Conservation (phyloP, 2,329 filamentous ascomycete species). For the Aspergillus clavatus region DNA sequence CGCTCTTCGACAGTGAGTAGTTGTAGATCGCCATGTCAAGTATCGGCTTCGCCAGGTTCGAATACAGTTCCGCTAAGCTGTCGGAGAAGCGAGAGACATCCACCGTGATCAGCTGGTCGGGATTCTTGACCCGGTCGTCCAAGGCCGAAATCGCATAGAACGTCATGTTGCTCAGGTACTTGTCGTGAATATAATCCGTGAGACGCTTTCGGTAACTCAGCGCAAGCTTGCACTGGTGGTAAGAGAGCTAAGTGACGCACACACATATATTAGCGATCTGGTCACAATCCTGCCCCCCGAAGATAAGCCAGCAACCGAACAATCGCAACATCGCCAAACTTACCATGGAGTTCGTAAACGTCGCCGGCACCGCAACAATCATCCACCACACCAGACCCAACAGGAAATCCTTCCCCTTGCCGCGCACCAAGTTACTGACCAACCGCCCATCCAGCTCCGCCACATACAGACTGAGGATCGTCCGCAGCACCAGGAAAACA, state of each 20-base stretch:
- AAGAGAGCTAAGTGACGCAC: slow-evolving; percentile 65
- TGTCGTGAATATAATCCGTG: slow-evolving; percentile 91
- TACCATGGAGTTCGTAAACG: slow-evolving; percentile 98
- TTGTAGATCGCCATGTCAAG: slow-evolving; percentile 97
- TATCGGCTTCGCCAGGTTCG: slow-evolving; percentile 89
- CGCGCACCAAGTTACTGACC: slow-evolving; percentile 86
- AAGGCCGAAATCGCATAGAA: slow-evolving; percentile 95
- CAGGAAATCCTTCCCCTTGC: slow-evolving; percentile 84
- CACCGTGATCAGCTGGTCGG: slow-evolving; percentile 93
- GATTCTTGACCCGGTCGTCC: slow-evolving; percentile 97
- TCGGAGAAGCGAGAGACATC: slow-evolving; percentile 96
- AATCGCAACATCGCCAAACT: slow-evolving; percentile 32
- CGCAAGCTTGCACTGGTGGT: slow-evolving; percentile 92
- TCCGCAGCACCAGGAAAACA: slow-evolving; percentile 84
- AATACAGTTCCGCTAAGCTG: slow-evolving; percentile 89
- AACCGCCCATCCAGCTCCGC: slow-evolving; percentile 92
- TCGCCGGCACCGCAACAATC: slow-evolving; percentile 90
- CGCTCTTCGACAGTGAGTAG: slow-evolving; percentile 84
- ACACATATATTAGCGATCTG: slow-evolving; percentile 3
- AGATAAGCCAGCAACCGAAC: too few relatives aligned
- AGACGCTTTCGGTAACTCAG: slow-evolving; percentile 88
- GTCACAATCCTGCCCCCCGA: too few relatives aligned
- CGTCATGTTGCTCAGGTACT: slow-evolving; percentile 94
- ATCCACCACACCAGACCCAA: slow-evolving; percentile 96
- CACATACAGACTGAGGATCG: slow-evolving; percentile 90